Base-by-base conservation (phyloP, 1,284 basidiomycete species). In the Lentinula novae-zelandiae region DNA sequence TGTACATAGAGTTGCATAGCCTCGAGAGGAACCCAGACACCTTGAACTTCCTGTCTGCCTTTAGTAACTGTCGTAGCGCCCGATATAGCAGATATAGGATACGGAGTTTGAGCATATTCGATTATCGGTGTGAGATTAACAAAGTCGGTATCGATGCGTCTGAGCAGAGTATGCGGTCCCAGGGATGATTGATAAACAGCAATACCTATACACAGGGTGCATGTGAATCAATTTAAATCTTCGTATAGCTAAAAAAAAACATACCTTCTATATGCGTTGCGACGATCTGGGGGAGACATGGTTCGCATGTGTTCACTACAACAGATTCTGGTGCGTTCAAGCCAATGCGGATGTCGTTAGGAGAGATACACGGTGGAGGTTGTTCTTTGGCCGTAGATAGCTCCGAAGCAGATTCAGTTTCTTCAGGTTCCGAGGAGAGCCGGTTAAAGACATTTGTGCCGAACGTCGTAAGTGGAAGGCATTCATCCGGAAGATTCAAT, bases 91-190 rank as follows among this genome's bases (percentile, higher is more conserved):
- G 72, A 62, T 3, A 76, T 68, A 8, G 78, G 76, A 48, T 69
- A 69, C 2, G 75, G 66, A 36, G 75, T 65, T 54, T 76, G 73
- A 57, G 81, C 72, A 63, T 73, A 73, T 57, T 78, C 75, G 17
- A 82, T 71, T 63, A 90, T 83, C 33, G 82, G 79, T 39, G 84
- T 79, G 50, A 89, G 75, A 69, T 90, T 88, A 65, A 90, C 87
- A 65, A 86, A 90, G 67, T 87, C 85, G 31, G 86, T 86, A 72
- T 90, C 87, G 57, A 89, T 83, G 60, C 88, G 82, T 65, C 87
- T 83, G 62, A 89, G 73, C 52, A 89, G 74, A 38, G 77, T 72
- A 48, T 76, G 76, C 12, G 78, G 71, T 49, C 80, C 83, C 7
- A 89, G 75, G 58, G 73, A 76, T 71, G 84, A 86, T 69, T 85